Conservation (phyloP, 805 yeast genomes). For the Candida patagonica region DNA sequence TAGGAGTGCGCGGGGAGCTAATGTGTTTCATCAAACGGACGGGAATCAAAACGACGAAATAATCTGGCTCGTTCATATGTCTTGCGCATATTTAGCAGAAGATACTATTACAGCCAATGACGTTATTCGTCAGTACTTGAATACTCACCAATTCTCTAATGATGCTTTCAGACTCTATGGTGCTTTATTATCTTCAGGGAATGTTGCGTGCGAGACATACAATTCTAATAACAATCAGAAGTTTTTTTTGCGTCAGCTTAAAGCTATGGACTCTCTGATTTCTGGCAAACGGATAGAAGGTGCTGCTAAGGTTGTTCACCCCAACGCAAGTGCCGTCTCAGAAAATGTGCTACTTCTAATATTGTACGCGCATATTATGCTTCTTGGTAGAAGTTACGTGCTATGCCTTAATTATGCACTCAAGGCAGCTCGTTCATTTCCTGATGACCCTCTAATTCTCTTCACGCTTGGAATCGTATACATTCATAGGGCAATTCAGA, state of each 20-base stretch:
- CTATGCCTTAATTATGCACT: conserved; percentile 73
- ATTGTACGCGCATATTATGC: conserved; percentile 71
- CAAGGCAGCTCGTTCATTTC: conserved; percentile 57
- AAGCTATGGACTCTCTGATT: conserved; percentile 72
- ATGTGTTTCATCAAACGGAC: conserved; percentile 46
- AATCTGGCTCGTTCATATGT: conserved; percentile 57
- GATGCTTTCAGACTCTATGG: conserved; percentile 57
- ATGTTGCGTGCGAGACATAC: conserved; percentile 47
- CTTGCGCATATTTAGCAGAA: conserved; percentile 41
- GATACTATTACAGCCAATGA: conserved; percentile 49
- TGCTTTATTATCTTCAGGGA: conserved; percentile 56
- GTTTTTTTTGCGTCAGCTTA: conserved; percentile 78
- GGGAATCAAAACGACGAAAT: conserved; percentile 40
- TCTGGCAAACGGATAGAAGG: conserved; percentile 53
- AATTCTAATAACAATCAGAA: conserved; percentile 82
- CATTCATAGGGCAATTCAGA: conserved; percentile 84
- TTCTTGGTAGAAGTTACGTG: conserved; percentile 71
- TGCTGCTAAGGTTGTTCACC: conserved; percentile 52
- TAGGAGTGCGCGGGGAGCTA: conserved; percentile 66
- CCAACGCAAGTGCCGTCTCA: conserved; percentile 17
- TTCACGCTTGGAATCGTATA: conserved; percentile 70
- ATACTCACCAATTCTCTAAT: conserved; percentile 67
- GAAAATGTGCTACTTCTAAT: conserved; percentile 58
- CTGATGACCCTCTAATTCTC: conserved; percentile 71
- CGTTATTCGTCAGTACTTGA: conserved; percentile 53